A percentile compares a stretch with the other conserved stretches of the same genome.
Evolutionary conservation across 2,329 filamentous ascomycete species (phyloP).

Genomic region (Parastagonospora nodorum): DNA sequence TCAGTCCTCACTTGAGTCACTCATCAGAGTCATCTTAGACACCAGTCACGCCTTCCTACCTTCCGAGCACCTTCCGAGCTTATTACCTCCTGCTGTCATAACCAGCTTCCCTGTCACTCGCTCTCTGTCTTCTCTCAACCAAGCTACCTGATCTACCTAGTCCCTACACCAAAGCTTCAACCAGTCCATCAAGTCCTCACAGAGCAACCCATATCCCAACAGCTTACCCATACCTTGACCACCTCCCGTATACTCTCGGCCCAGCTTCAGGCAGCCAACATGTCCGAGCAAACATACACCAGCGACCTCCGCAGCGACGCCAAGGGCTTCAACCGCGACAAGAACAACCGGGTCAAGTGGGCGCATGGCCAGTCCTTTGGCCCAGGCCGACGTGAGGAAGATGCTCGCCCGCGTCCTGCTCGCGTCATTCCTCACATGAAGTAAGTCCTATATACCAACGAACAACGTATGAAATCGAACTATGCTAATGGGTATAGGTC

Average conservation of each 20-base stretch:
- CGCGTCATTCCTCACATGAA: conserved; percentile 36
- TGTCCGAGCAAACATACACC: conserved; percentile 55
- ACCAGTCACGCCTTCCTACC: conserved; percentile 37
- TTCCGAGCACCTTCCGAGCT: conserved; percentile 18
- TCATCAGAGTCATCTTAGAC: conserved; percentile 41
- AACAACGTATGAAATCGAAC: background rate
- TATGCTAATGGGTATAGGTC: conserved; percentile 26
- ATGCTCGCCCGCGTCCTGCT: conserved; percentile 44
- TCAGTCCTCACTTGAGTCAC: background rate
- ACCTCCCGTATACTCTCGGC: conserved; percentile 11
- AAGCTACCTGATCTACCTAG: conserved; percentile 24
- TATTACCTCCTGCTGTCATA: conserved; percentile 34
- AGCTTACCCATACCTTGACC: background rate
- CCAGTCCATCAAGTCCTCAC: background rate
- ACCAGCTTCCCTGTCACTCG: conserved; percentile 9
- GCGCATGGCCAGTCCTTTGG: conserved; percentile 50
- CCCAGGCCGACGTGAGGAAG: conserved; percentile 44
- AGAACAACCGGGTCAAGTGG: conserved; percentile 58
- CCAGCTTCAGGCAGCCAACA: conserved; percentile 30
- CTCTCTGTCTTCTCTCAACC: conserved; percentile 9
- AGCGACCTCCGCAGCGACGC: conserved; percentile 60
- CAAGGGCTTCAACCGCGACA: conserved; percentile 58
- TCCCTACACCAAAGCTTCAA: conserved; percentile 4
- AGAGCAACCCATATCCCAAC: conserved; percentile 4
- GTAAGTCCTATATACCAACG: conserved; percentile 24